A percentile compares a stretch with the other conserved stretches of the same genome.
phyloP scores from a whole-genome alignment of 805 yeast genomes.

The Saturnispora mendoncae region DNA sequence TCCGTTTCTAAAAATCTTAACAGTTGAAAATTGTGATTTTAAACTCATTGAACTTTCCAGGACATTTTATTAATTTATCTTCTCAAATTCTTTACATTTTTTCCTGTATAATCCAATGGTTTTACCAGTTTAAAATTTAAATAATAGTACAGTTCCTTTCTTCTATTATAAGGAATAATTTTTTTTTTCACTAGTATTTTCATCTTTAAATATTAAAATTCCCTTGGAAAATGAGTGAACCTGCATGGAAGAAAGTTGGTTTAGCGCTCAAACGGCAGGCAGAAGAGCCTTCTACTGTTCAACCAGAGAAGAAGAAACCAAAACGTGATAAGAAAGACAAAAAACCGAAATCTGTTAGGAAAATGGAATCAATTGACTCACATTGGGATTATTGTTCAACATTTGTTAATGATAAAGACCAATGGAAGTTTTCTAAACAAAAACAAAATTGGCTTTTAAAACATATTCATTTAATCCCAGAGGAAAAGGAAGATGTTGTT shows the following conservation, averaged over 20 bases:
- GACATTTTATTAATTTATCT: too few species aligned
- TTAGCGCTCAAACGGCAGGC: constrained; percentile 42
- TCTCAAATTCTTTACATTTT: too few species aligned
- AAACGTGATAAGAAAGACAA: constrained; percentile 19
- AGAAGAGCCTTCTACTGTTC: not conserved
- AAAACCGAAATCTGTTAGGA: constrained; percentile 66
- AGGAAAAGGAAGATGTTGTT: constrained; percentile 43
- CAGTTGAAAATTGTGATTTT: too few species aligned
- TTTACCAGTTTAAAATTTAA: too few species aligned
- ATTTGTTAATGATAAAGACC: constrained; percentile 43
- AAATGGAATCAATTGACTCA: constrained; percentile 20
- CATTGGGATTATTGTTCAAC: constrained; percentile 8
- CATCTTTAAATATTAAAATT: too few species aligned
- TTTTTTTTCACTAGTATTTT: too few species aligned
- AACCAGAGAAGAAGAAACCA: constrained; percentile 32
- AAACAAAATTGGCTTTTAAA: constrained; percentile 80
- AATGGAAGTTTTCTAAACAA: constrained; percentile 82
- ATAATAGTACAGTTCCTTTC: too few species aligned
- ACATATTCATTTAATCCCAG: constrained; percentile 46
- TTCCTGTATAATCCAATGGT: too few species aligned
- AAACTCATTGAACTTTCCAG: too few species aligned
- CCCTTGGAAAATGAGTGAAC: constrained; percentile 32
- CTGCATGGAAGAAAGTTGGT: constrained; percentile 82
- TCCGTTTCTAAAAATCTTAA: too few species aligned
- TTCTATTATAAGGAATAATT: too few species aligned